A percentile compares a stretch with the other conserved stretches of the same genome.
Evolutionary conservation across 2,329 filamentous ascomycete species (phyloP).

Genomic region (Polytolypa hystricis): DNA sequence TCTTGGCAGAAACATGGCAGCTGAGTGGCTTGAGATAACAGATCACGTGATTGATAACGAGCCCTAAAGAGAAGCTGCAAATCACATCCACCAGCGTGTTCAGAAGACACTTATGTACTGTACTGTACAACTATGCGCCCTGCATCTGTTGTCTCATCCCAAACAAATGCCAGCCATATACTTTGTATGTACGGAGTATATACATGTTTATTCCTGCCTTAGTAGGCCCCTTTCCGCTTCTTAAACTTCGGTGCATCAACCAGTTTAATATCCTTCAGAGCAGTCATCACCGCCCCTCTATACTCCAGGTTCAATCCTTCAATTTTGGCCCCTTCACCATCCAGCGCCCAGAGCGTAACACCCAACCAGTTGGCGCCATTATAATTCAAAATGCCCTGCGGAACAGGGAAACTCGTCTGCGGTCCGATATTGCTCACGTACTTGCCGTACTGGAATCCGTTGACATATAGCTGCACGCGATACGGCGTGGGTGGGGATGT

Average conservation of each 20-base stretch:
- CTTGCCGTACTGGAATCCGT: slow-evolving; percentile 64
- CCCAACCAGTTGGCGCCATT: slow-evolving; percentile 58
- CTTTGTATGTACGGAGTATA: too few relatives aligned
- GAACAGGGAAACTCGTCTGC: slow-evolving; percentile 60
- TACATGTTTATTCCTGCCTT: too few relatives aligned
- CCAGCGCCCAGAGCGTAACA: slow-evolving; percentile 57
- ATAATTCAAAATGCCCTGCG: slow-evolving; percentile 62
- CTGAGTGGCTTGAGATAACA: slow-evolving; percentile 7
- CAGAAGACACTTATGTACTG: too few relatives aligned
- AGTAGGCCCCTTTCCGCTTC: slow-evolving; percentile 43
- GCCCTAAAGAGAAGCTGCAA: too few relatives aligned
- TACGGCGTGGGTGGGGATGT: slow-evolving; percentile 46
- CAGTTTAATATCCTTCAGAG: slow-evolving; percentile 35
- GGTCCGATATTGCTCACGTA: slow-evolving; percentile 63
- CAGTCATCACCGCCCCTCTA: slow-evolving; percentile 41
- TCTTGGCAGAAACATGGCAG: slow-evolving; percentile 1
- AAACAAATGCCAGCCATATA: too few relatives aligned
- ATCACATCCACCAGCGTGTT: too few relatives aligned
- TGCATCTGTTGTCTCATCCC: too few relatives aligned
- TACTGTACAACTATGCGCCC: too few relatives aligned
- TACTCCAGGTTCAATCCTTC: slow-evolving; percentile 42
- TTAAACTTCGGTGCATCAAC: slow-evolving; percentile 38
- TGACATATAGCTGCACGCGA: slow-evolving; percentile 57
- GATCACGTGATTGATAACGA: too few relatives aligned
- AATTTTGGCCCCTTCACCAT: slow-evolving; percentile 46